Evolutionary conservation across 164 flowering plant genomes (phyloP).

Genomic region (Macadamia tetraphylla): DNA sequence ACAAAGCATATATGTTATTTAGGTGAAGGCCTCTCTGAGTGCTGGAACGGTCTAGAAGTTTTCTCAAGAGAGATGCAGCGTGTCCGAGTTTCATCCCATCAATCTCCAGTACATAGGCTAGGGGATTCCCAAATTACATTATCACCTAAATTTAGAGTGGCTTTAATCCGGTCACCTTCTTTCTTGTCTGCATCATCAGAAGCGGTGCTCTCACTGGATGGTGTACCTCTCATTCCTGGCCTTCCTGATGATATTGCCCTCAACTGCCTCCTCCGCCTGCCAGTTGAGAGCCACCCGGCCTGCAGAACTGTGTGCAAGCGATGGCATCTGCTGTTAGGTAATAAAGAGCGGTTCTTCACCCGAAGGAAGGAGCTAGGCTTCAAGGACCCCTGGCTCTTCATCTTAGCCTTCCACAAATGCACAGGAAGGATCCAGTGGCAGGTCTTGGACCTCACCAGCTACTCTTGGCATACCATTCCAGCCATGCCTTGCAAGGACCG

Average conservation of each 20-base stretch:
- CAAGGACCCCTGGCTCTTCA: slow-evolving; percentile 59
- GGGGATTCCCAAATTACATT: slow-evolving; percentile 85
- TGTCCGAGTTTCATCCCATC: slow-evolving; percentile 73
- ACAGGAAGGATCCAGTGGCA: slow-evolving; percentile 55
- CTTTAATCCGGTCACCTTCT: slow-evolving; percentile 31
- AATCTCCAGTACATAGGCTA: slow-evolving; percentile 65
- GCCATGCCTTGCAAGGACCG: slow-evolving; percentile 61
- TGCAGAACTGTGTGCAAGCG: slow-evolving; percentile 63
- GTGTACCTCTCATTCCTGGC: slow-evolving; percentile 69
- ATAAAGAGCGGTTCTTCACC: slow-evolving; percentile 62
- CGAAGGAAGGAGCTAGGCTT: slow-evolving; percentile 55
- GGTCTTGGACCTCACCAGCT: slow-evolving; percentile 45
- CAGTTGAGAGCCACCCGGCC: slow-evolving; percentile 51
- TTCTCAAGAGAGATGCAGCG: slow-evolving; percentile 47
- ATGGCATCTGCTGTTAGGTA: slow-evolving; percentile 65
- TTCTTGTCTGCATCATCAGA: slow-evolving; percentile 32
- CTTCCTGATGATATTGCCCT: slow-evolving; percentile 87
- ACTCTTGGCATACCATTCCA: slow-evolving; percentile 61
- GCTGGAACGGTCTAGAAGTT: neutral
- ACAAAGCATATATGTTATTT: neutral
- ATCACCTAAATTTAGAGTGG: slow-evolving; percentile 72
- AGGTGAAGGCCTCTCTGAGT: neutral
- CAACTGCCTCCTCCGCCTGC: slow-evolving; percentile 75
- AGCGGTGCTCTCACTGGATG: slow-evolving; percentile 28
- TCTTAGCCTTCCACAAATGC: slow-evolving; percentile 47